These are phyloP conservation scores for Erodium maritimum DNA, from an alignment of 345 rosid species.

Conservation along the genomic window DNA sequence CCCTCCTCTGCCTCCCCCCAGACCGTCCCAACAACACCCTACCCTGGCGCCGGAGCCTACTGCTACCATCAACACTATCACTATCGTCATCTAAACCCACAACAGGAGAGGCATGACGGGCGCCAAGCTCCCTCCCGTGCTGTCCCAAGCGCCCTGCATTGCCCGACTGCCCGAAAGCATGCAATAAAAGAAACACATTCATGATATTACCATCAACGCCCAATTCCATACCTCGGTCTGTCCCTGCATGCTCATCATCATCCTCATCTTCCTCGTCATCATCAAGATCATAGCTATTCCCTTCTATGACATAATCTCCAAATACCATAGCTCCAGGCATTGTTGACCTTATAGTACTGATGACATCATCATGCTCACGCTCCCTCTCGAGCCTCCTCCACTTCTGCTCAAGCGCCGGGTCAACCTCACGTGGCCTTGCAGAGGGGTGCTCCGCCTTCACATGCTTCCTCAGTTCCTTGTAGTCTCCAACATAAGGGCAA, in stretches of 20 bases:
- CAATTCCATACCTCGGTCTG: conserved; percentile 30
- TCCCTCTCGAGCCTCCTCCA: conserved; percentile 76
- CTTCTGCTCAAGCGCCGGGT: conserved; percentile 70
- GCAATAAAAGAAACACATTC: conserved; percentile 57
- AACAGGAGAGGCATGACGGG: conserved; percentile 14
- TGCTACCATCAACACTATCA: conserved; percentile 10
- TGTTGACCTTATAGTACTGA: conserved; percentile 72
- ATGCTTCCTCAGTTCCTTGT: conserved; percentile 87
- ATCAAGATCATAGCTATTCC: conserved; percentile 38
- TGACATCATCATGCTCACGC: conserved; percentile 57
- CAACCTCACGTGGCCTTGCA: conserved; percentile 68
- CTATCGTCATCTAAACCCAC: conserved; percentile 31
- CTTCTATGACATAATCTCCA: conserved; percentile 79
- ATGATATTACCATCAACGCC: conserved; percentile 51
- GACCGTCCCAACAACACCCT: conserved; percentile 53
- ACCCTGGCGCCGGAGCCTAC: conserved; percentile 58
- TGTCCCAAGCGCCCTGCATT: conserved; percentile 27
- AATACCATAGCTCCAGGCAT: conserved; percentile 84
- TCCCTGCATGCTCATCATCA: conserved; percentile 22
- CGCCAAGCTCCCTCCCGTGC: conserved; percentile 19
- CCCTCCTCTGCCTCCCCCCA: conserved; percentile 61
- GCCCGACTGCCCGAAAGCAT: conserved; percentile 66
- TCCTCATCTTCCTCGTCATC: conserved; percentile 32
- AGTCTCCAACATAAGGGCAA: conserved; percentile 62
- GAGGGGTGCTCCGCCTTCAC: conserved; percentile 70